These are phyloP conservation scores for Hydnomerulius pinastri DNA, from an alignment of 768 basidiomycete genomes.

Conservation along the genomic window DNA sequence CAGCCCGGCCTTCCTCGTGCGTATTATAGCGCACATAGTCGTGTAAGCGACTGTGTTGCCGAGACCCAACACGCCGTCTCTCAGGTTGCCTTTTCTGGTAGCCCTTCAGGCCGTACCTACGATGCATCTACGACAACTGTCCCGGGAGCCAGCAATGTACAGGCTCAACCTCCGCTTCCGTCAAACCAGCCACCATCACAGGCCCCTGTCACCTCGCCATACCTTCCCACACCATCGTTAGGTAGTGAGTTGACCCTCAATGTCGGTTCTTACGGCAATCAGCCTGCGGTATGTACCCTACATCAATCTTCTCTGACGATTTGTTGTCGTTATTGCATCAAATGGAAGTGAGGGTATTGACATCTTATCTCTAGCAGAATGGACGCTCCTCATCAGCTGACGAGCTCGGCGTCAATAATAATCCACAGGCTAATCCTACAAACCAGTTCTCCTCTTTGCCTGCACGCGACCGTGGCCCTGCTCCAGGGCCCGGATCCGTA, in stretches of 20 bases:
- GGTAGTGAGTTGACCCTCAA: constrained; percentile 32
- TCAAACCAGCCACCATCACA: constrained; percentile 3
- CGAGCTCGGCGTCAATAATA: constrained; percentile 27
- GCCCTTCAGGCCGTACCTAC: constrained; percentile 28
- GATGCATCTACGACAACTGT: too few relatives aligned
- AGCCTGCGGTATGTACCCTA: constrained; percentile 20
- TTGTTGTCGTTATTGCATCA: constrained; percentile 23
- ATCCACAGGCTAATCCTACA: neutral
- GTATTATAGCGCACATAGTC: constrained; percentile 68
- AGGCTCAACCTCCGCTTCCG: constrained; percentile 9
- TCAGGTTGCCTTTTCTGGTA: constrained; percentile 50
- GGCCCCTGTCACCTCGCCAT: constrained; percentile 9
- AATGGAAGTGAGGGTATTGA: constrained; percentile 14
- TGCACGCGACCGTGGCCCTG: constrained; percentile 39
- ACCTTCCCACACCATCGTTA: constrained; percentile 35
- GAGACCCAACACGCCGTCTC: constrained; percentile 62
- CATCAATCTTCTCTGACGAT: constrained; percentile 4
- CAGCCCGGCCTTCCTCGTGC: constrained; percentile 77
- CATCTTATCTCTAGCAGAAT: constrained; percentile 10
- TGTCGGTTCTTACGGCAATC: constrained; percentile 7
- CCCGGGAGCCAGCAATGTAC: constrained; percentile 6
- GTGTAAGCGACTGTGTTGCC: constrained; percentile 57
- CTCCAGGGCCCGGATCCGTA: constrained; percentile 13
- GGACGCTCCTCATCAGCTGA: constrained; percentile 24
- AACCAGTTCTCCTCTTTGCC: constrained; percentile 70